Base-by-base conservation (phyloP, 106 monocot genomes). In the Dendrobium catenatum region DNA sequence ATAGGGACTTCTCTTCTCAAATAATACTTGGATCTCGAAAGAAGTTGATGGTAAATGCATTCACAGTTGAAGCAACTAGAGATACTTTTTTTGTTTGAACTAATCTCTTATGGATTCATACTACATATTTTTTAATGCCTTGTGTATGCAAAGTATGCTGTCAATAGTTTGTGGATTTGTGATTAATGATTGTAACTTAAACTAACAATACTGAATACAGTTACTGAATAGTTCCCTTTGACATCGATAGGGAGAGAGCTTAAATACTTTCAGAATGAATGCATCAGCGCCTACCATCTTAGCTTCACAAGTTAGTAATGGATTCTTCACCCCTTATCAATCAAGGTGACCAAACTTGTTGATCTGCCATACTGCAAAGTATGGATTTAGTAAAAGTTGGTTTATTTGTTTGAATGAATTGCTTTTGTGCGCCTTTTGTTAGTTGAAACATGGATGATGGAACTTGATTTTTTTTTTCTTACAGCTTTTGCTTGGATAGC, bases 321-420 rank as follows among this genome's bases (percentile, higher is more conserved):
- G 93, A 66, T 91, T 87, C 59, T 96, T 96, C 82, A 91, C 91
- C 51, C 93, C 93, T n/a, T 88, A 88, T 56, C 96, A 93, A 48
- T 79, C 96, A 42, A 96, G 96, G 91, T 96, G 77, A 26, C 13
- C 42, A 19, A 78, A 6, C 15, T 19, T 48, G 4, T 3, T 19
- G 31, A 76, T 7, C 49, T n/a, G 29, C 26, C 41, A 55, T 27
- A 29, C 41, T 19, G 40, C n/a, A 42, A 10, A 68, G 22, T 22
- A 68, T 68, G 24, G 29, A 68, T 24, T 24, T 70, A 70, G 29
- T 24, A 13, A 8, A 26, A 33, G 31, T 70, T 70, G 68, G 5
- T 70, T 70, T 33, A 26, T 70, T 70, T 70, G 31, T 26, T 26
- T 68, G 68, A 70, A 70, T 70, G 68, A 9, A 33, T 70, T 70